Conservation (phyloP, 768 basidiomycete genomes). For the Mycena rosella region DNA sequence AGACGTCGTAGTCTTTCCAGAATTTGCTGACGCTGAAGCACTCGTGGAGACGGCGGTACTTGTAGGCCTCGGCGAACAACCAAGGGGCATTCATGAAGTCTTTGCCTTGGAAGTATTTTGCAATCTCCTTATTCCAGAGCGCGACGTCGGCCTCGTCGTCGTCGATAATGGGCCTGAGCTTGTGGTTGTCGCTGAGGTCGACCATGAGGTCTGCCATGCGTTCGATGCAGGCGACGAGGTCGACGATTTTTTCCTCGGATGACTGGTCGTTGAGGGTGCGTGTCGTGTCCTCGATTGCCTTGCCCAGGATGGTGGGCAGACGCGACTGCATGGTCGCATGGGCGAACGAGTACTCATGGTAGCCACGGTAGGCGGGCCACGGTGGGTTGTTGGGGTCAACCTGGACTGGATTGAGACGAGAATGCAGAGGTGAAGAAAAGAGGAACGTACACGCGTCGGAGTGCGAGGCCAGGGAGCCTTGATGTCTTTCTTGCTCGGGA, state of each 20-base stretch:
- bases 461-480: constrained; percentile 81
- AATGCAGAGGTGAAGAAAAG: background rate
- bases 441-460: constrained; percentile 59
- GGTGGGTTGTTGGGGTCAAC: constrained; percentile 89
- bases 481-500: constrained; percentile 80
- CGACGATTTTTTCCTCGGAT: constrained; percentile 84
- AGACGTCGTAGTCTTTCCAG: constrained; percentile 94
- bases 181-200: constrained; percentile 86
- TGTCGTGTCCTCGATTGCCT: constrained; percentile 93
- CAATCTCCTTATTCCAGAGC: constrained; percentile 97
- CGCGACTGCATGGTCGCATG: constrained; percentile 97
- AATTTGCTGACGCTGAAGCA: constrained; percentile 93
- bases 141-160: constrained; percentile 94
- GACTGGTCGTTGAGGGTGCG: constrained; percentile 90
- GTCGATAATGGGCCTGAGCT: constrained; percentile 89
- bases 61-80: constrained; percentile 97
- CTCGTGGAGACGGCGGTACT: constrained; percentile 91
- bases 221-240: constrained; percentile 88
- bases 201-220: constrained; percentile 92
- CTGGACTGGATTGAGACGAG: constrained; percentile 47
- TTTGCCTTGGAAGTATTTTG: constrained; percentile 93
- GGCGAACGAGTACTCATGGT: constrained; percentile 86
- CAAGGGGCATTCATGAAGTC: constrained; percentile 97
- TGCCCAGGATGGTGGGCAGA: constrained; percentile 94
- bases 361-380: constrained; percentile 85